Evolutionary conservation across 345 rosid genomes (phyloP).

Genomic region (Eucalyptus erythrocorys): DNA sequence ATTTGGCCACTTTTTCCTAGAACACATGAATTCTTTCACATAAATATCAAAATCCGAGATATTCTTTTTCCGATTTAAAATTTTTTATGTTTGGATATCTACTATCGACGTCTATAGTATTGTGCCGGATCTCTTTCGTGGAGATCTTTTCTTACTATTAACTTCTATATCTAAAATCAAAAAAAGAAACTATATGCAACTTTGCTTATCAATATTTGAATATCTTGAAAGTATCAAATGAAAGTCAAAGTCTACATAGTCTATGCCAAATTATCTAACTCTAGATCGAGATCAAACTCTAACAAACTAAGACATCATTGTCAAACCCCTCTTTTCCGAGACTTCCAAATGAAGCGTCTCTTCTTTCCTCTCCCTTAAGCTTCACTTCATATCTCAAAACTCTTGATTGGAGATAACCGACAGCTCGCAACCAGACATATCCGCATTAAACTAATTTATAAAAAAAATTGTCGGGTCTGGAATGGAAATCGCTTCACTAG

Average conservation of each 20-base stretch:
- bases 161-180: background rate
- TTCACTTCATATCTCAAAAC: background rate
- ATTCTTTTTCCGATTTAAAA: background rate
- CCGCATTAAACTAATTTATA: background rate
- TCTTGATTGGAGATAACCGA: background rate
- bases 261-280: background rate
- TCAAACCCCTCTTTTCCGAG: background rate
- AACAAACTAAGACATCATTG: background rate
- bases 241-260: background rate
- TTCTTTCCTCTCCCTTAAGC: background rate
- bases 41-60: background rate
- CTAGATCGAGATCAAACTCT: background rate
- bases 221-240: background rate
- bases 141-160: background rate
- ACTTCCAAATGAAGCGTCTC: background rate
- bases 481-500: background rate
- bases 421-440: background rate
- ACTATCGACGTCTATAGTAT: background rate
- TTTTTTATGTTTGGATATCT: background rate
- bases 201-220: background rate
- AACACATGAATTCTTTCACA: background rate
- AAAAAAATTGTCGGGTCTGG: rapidly evolving
- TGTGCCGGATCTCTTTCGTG: background rate
- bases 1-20: background rate
- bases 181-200: background rate